Base-by-base conservation (phyloP, 345 rosid genomes). In the Erucastrum elatum region DNA sequence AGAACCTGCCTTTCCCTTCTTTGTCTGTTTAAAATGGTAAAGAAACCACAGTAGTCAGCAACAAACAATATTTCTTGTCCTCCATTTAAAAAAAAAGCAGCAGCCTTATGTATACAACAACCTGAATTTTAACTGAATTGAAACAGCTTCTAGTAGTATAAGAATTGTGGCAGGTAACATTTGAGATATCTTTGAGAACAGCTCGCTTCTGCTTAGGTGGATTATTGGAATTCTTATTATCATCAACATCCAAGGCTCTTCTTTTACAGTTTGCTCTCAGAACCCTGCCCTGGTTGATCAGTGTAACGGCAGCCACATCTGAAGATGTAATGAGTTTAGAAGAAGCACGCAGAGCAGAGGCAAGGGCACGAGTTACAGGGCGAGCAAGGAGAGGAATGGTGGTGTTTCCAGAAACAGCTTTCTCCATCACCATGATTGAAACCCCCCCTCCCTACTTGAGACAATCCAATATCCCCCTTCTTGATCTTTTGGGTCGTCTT, bases 171-270 rank as follows among this genome's bases (percentile, higher is more conserved):
- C 88, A 86, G 60, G 79, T 78, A 79, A 89, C 84, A 80, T 91
- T 91, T 10, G 97, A 86, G 71, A 91, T 85, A 82, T 94, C 96
- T 74, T 83, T 84, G 72, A 94, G 92, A 75, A 84, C 84, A 26
- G 93, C 89, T 82, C 90, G 86, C 83, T 35, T 7, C 82, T 84
- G 89, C 87, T 89, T 90, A 74, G 79, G 62, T 61, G 75, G 82
- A 73, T 63, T 80, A 73, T 63, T 80, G 61, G 70, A 16, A 35
- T 35, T 34, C 37, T 34, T 34, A 8, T 37, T 67, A 55, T 86
- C 80, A 75, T 87, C 21, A 74, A 85, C 89, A 64, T 82, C 94
- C 78, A 71, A 84, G 74, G 87, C 85, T 75, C 87, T 17, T 81
- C 90, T 82, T 87, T 87, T 87, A 30, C 77, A 7, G 66, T 81